Evolutionary conservation across 441 rosid genomes (phyloP).

Genomic region (Erodium texanum): DNA sequence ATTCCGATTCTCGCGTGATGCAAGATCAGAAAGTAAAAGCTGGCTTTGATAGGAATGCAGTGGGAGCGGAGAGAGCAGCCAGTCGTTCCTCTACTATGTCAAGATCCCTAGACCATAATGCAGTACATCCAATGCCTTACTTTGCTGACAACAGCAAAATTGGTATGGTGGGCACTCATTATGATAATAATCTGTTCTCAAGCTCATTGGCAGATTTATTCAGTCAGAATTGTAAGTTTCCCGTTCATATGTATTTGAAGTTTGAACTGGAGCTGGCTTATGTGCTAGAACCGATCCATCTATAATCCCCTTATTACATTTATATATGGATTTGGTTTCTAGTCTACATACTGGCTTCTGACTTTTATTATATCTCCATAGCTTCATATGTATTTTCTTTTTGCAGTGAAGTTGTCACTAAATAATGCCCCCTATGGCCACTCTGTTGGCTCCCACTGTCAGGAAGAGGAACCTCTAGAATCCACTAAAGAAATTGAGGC

Average conservation of each 20-base stretch:
- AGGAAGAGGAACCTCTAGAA: constrained; percentile 47
- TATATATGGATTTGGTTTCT: constrained; percentile 16
- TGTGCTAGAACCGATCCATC: constrained; percentile 5
- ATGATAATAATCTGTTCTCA: constrained; percentile 54
- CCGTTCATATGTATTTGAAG: constrained; percentile 1
- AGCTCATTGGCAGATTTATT: constrained; percentile 52
- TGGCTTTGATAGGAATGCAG: constrained; percentile 24
- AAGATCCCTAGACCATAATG: constrained; percentile 24
- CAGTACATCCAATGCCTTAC: constrained; percentile 21
- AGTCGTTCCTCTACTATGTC: constrained; percentile 23
- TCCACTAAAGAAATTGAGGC: constrained; percentile 58
- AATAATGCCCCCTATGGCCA: constrained; percentile 31
- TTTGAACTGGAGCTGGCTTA: not conserved
- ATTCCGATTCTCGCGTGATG: not conserved
- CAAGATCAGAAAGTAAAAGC: constrained; percentile 6
- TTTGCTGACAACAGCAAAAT: constrained; percentile 25
- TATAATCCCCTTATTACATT: constrained; percentile 6
- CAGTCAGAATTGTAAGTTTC: constrained; percentile 38
- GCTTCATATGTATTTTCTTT: constrained; percentile 20
- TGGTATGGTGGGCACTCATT: constrained; percentile 26
- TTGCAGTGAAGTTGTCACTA: constrained; percentile 46
- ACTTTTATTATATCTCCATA: constrained; percentile 6
- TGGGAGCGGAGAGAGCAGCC: constrained; percentile 31
- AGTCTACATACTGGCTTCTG: constrained; percentile 15
- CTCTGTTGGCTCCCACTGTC: constrained; percentile 38